A percentile compares a stretch with the other conserved stretches of the same genome.
These are phyloP conservation scores for Phytophthora capsici DNA, from an alignment of 352 stramenopile species.

Conservation along the genomic window DNA sequence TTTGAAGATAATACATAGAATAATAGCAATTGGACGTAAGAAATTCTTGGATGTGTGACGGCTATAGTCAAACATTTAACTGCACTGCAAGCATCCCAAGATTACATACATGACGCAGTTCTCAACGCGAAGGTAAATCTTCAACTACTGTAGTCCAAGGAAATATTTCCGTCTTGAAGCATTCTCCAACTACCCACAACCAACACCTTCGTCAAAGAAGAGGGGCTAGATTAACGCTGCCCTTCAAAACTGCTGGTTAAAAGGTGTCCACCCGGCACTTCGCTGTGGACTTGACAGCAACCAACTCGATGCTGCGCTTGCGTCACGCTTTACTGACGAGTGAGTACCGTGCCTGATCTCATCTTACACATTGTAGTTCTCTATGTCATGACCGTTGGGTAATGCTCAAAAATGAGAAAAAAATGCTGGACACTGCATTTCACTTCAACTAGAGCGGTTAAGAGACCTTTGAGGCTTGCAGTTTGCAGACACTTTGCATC, in stretches of 20 bases:
- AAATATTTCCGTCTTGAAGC: slow-evolving; percentile 23
- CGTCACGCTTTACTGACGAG: slow-evolving; percentile 91
- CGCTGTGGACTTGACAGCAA: slow-evolving; percentile 93
- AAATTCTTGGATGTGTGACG: background rate
- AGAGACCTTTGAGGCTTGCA: too few relatives aligned
- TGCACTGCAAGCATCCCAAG: slow-evolving; percentile 29
- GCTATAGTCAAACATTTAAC: too few relatives aligned
- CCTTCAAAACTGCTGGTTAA: slow-evolving; percentile 42
- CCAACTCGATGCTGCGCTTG: slow-evolving; percentile 94
- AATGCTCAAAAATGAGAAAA: too few relatives aligned
- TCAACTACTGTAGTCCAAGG: too few relatives aligned
- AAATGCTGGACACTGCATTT: too few relatives aligned
- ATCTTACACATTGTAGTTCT: slow-evolving; percentile 96
- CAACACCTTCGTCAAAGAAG: slow-evolving; percentile 40
- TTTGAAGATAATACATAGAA: background rate
- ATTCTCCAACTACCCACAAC: slow-evolving; percentile 41
- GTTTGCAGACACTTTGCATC: too few relatives aligned
- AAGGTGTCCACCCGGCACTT: slow-evolving; percentile 90
- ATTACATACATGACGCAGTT: too few relatives aligned
- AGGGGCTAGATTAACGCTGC: slow-evolving; percentile 15
- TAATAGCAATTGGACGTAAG: background rate
- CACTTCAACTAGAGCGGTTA: slow-evolving; percentile 16
- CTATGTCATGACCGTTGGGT: slow-evolving; percentile 56
- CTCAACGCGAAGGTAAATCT: slow-evolving; percentile 60
- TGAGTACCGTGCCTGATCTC: slow-evolving; percentile 92